phyloP scores from a whole-genome alignment of 306 rosid genomes.

The Fragaria iinumae region DNA sequence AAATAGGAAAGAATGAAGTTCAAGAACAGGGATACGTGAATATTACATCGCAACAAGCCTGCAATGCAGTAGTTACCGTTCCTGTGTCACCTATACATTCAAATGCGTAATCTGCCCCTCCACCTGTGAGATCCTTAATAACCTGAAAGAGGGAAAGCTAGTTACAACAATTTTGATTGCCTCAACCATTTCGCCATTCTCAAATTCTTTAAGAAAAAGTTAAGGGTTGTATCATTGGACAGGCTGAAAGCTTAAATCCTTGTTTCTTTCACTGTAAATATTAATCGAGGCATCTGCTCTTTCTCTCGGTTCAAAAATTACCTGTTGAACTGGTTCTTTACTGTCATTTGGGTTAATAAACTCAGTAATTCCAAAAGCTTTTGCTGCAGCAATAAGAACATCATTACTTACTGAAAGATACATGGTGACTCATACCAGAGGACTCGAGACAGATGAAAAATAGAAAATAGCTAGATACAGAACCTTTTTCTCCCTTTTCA shows the following conservation, averaged over 20 bases:
- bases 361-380: slow-evolving; percentile 80
- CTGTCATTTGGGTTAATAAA: slow-evolving; percentile 61
- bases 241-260: not conserved
- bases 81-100: slow-evolving; percentile 93
- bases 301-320: slow-evolving; percentile 27
- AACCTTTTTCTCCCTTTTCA: slow-evolving; percentile 69
- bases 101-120: slow-evolving; percentile 95
- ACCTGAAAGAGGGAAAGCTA: slow-evolving; percentile 51
- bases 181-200: not conserved
- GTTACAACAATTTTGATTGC: not conserved
- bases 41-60: slow-evolving; percentile 86
- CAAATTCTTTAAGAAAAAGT: not conserved
- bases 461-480: not conserved
- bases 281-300: not conserved
- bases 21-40: not conserved
- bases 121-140: slow-evolving; percentile 67
- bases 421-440: slow-evolving; percentile 2
- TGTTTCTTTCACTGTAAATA: not conserved
- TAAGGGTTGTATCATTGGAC: not conserved
- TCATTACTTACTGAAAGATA: slow-evolving; percentile 21
- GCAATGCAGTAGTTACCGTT: slow-evolving; percentile 86
- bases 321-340: slow-evolving; percentile 73
- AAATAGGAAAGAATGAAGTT: not conserved
- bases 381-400: slow-evolving; percentile 53
- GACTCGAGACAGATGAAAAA: slow-evolving; percentile 1